Percentiles rank a stretch among this genome's conserved stretches.
phyloP scores from a whole-genome alignment of 805 yeast genomes.

The Wickerhamomyces subpelliculosus region DNA sequence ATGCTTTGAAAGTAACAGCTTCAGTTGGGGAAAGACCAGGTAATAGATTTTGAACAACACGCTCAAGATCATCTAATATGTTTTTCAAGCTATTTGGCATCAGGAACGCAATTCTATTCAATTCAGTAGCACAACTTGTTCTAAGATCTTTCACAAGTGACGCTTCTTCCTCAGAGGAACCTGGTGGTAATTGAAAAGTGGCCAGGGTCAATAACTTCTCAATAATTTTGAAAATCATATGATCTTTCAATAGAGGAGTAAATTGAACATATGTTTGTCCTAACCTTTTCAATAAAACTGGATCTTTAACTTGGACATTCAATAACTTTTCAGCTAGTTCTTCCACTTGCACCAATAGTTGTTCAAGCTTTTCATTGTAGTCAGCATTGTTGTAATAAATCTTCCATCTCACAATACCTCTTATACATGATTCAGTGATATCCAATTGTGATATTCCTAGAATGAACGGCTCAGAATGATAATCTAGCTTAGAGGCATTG shows the following conservation, averaged over 20 bases:
- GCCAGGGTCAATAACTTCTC: slow-evolving; percentile 82
- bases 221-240: slow-evolving; percentile 73
- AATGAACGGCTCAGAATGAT: slow-evolving; percentile 60
- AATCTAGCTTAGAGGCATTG: slow-evolving; percentile 43
- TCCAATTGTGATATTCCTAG: slow-evolving; percentile 77
- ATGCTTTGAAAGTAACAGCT: slow-evolving; percentile 88
- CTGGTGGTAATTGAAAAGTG: slow-evolving; percentile 71
- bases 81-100: slow-evolving; percentile 87
- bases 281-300: slow-evolving; percentile 73
- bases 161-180: slow-evolving; percentile 61
- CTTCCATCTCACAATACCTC: slow-evolving; percentile 94
- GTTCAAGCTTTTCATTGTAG: slow-evolving; percentile 45
- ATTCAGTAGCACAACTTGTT: slow-evolving; percentile 89
- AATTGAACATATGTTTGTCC: slow-evolving; percentile 92
- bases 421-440: slow-evolving; percentile 80
- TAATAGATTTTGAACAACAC: slow-evolving; percentile 67
- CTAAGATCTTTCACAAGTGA: slow-evolving; percentile 83
- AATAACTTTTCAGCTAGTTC: slow-evolving; percentile 67
- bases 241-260: slow-evolving; percentile 81
- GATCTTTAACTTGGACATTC: slow-evolving; percentile 71
- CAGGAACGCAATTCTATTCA: slow-evolving; percentile 86
- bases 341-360: slow-evolving; percentile 50
- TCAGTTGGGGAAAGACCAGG: slow-evolving; percentile 82
- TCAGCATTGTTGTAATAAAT: slow-evolving; percentile 70
- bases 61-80: slow-evolving; percentile 77